These are phyloP conservation scores for Leishmania aethiopica DNA, from an alignment of 208 protist species.

Conservation along the genomic window DNA sequence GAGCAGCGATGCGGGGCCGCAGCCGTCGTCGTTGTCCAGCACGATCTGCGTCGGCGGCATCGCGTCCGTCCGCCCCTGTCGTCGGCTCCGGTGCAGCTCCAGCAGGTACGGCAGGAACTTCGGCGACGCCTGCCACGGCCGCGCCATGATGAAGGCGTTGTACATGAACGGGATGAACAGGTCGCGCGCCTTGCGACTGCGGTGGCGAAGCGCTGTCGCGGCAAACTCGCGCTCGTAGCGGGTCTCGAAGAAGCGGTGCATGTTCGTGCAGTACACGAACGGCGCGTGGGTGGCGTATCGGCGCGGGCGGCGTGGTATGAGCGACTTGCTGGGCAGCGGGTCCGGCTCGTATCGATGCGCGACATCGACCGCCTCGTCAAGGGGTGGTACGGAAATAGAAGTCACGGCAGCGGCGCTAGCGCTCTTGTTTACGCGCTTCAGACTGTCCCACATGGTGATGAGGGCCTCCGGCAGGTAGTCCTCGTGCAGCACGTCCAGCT, in stretches of 20 bases:
- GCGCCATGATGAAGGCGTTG: conserved; percentile 60
- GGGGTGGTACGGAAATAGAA: not conserved
- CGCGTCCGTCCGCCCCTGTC: not conserved
- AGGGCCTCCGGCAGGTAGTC: conserved; percentile 16
- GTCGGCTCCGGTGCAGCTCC: not conserved
- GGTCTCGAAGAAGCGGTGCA: conserved; percentile 42
- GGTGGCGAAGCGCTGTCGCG: conserved; percentile 24
- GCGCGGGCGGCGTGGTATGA: conserved; percentile 19
- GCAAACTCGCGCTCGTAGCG: conserved; percentile 52
- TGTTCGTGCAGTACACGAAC: conserved; percentile 68
- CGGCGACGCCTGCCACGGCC: conserved; percentile 58
- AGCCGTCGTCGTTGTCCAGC: conserved; percentile 65
- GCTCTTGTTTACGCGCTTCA: not conserved
- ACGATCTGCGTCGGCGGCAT: conserved; percentile 18
- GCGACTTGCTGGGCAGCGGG: not conserved
- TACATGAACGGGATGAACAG: conserved; percentile 63
- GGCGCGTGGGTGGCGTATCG: conserved; percentile 62
- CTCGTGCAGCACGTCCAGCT: conserved; percentile 44
- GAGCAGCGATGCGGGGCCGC: conserved; percentile 36
- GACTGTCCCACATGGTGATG: conserved; percentile 11
- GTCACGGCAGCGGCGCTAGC: not conserved
- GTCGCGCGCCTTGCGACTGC: conserved; percentile 32
- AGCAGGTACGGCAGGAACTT: conserved; percentile 43
- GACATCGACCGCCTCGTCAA: not conserved
- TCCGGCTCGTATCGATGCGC: not conserved